Evolutionary conservation across 176 grass and related monocot genomes (phyloP).

Genomic region (barley (Hordeum vulgare)): DNA sequence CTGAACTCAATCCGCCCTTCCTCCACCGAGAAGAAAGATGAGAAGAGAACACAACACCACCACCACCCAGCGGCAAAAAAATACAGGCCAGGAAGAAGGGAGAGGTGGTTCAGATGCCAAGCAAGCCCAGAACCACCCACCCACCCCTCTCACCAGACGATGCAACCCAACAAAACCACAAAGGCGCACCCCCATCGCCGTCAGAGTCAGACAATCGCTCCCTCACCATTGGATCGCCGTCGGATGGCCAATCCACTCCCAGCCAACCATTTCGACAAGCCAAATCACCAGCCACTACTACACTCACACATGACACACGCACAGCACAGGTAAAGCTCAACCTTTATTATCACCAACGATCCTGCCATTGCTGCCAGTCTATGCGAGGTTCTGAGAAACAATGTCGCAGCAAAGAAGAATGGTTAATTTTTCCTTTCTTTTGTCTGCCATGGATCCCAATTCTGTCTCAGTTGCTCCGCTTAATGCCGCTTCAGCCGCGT

Average conservation of each 20-base stretch:
- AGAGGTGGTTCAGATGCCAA: conserved; percentile 11
- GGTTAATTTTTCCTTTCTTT: background rate
- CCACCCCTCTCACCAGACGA: background rate
- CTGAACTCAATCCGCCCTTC: background rate
- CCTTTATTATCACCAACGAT: conserved; percentile 22
- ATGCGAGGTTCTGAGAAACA: background rate
- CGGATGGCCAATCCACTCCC: conserved; percentile 24
- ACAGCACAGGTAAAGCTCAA: background rate
- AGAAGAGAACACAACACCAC: background rate
- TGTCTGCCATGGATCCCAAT: background rate
- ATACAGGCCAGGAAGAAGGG: conserved; percentile 3
- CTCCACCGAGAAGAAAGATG: background rate
- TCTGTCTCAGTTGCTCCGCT: background rate
- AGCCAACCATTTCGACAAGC: conserved; percentile 33
- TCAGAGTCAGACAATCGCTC: conserved; percentile 12
- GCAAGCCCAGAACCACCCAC: background rate
- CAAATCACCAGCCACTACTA: background rate
- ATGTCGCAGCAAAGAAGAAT: background rate
- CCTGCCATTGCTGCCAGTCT: conserved; percentile 4
- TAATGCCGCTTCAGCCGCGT: background rate
- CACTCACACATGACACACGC: background rate
- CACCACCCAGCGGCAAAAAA: background rate
- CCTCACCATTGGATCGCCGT: conserved; percentile 32
- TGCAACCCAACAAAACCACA: conserved; percentile 17
- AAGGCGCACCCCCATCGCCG: background rate